Conservation (phyloP, 1,284 basidiomycete species). For the Cryptococcus maquisensis region DNA sequence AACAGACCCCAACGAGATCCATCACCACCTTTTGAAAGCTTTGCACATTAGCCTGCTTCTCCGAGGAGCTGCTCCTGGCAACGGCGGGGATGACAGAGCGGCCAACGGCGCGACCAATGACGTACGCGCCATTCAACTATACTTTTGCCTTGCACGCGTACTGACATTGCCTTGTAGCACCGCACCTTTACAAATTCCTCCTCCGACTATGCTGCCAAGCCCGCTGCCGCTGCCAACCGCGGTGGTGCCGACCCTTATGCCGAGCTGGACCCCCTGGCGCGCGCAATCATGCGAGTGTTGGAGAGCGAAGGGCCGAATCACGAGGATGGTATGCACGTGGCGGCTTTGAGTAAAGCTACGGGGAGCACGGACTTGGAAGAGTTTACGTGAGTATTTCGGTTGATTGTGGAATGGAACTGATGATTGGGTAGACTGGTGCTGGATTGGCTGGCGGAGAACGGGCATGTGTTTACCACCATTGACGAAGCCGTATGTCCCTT, state of each 20-base stretch:
- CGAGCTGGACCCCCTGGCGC: slow-evolving; percentile 60
- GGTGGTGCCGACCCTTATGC: slow-evolving; percentile 47
- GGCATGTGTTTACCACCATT: slow-evolving; percentile 62
- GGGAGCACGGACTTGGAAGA: slow-evolving; percentile 26
- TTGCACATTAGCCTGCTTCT: slow-evolving; percentile 53
- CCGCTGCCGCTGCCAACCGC: slow-evolving; percentile 45
- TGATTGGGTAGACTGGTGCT: slow-evolving; percentile 56
- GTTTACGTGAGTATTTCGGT: slow-evolving; percentile 48
- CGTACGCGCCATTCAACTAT: no score
- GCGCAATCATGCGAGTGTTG: slow-evolving; percentile 61
- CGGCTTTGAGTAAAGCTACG: slow-evolving; percentile 52
- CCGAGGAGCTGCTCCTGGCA: slow-evolving; percentile 49
- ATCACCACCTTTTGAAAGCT: slow-evolving; percentile 68
- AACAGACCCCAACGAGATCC: slow-evolving; percentile 72
- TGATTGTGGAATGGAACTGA: slow-evolving; percentile 3
- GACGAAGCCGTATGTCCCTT: slow-evolving; percentile 56
- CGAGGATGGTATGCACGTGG: slow-evolving; percentile 62
- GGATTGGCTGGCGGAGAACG: slow-evolving; percentile 64
- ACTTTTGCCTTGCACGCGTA: neutral
- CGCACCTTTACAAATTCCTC: no score
- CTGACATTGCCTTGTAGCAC: no score
- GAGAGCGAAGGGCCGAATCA: slow-evolving; percentile 27
- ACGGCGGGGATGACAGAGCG: slow-evolving; percentile 37
- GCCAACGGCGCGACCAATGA: no score
- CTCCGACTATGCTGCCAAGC: neutral